phyloP scores from a whole-genome alignment of 1,139 yeast genomes.

The Casaregolazyma lundiana region DNA sequence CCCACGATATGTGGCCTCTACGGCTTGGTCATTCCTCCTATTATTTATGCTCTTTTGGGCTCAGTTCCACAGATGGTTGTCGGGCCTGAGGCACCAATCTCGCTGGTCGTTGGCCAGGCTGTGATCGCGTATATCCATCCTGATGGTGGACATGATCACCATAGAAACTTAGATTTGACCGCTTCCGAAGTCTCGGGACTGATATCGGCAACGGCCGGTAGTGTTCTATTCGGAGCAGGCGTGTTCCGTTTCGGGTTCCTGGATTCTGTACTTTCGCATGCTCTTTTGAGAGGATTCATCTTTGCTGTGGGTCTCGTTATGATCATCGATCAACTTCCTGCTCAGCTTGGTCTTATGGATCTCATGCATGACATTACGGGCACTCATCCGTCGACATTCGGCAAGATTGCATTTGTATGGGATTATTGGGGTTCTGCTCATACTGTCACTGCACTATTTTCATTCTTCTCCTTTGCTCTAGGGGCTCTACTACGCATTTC shows the following conservation, averaged over 20 bases:
- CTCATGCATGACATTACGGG: constrained; percentile 45
- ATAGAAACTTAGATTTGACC: constrained; percentile 36
- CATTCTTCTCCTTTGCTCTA: constrained; percentile 31
- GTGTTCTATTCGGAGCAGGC: constrained; percentile 70
- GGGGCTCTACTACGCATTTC: constrained; percentile 29
- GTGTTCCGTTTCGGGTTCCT: constrained; percentile 80
- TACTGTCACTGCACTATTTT: constrained; percentile 31
- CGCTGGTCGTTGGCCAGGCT: constrained; percentile 87
- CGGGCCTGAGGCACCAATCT: constrained; percentile 94
- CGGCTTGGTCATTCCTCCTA: constrained; percentile 78
- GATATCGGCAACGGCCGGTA: constrained; percentile 74
- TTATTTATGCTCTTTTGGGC: constrained; percentile 77
- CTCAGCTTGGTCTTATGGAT: constrained; percentile 60
- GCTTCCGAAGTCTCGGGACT: constrained; percentile 68
- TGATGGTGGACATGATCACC: constrained; percentile 4
- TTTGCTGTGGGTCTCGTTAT: constrained; percentile 91
- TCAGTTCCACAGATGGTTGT: constrained; percentile 95
- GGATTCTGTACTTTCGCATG: constrained; percentile 80
- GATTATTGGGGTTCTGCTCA: constrained; percentile 39
- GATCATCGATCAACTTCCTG: constrained; percentile 71
- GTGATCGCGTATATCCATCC: constrained; percentile 47
- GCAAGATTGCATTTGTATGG: constrained; percentile 58
- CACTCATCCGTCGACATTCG: constrained; percentile 66
- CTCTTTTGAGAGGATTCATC: constrained; percentile 82
- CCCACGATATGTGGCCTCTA: constrained; percentile 83